Base-by-base conservation (phyloP, 805 yeast species). In the Lipomyces starkeyi region DNA sequence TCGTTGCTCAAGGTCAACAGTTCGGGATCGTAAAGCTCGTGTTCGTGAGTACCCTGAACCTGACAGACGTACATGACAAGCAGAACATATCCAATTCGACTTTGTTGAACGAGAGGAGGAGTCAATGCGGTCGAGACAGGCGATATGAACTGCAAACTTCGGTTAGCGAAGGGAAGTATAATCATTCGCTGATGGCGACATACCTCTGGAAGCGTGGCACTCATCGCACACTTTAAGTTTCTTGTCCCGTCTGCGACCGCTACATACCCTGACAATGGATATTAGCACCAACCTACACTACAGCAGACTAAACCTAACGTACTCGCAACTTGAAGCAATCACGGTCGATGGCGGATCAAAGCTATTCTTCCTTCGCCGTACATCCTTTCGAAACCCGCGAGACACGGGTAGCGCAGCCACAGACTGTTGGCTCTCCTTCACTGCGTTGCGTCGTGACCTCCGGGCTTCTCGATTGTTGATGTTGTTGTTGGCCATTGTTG, bases 11-110 rank as follows among this genome's bases (percentile, higher is more conserved):
- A 53, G 34, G 56, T 53, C 56, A 11, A 53, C 34, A 14, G 22
- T 37, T 25, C 58, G 47, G 20, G 27, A 11, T 14, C 29, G 25
- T 37, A 53, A 9, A 2, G 25, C 25, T n/a, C 62, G 58, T 7
- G 29, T 61, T 57, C 54, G 58, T 47, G 47, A 20, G 29, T 35
- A 61, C 37, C 53, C 59, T 22, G 29, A 7, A 3, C 40, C 47
- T 52, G 58, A 17, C 29, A 56, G 43, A 11, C 17, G 37, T 6
- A 22, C 20, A 20, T 37, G 47, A 29, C 63, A 61, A 9, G 34
- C 37, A 20, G 63, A 53, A 37, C 63, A 61, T 52, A 37, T 37
- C 63, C 63, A 61, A 25, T 60, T 52, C 47, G 34, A 49, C n/a
- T 7, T 13, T 22, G 62, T n/a, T 2, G 55, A 32, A 2, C 8